Percentiles rank a stretch among this genome's conserved stretches.
Evolutionary conservation across 2,329 filamentous ascomycete genomes (phyloP).

Genomic region (Tympanopsis confertula): DNA sequence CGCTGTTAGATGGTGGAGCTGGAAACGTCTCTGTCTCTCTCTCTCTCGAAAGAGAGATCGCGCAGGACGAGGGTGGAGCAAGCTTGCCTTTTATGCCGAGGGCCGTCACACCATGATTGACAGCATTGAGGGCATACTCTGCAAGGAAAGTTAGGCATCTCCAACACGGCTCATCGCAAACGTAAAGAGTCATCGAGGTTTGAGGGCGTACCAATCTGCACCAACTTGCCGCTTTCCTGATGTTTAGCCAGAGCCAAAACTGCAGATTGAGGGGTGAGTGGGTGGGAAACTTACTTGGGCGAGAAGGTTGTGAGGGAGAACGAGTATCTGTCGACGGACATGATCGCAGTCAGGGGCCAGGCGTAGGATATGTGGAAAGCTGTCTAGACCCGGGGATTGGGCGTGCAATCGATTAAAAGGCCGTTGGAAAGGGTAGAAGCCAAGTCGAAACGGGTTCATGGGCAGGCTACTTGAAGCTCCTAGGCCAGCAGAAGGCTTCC

Average conservation of each 20-base stretch:
- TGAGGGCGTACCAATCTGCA: slow-evolving; percentile 71
- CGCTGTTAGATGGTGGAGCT: background rate
- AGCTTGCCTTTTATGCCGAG: slow-evolving; percentile 87
- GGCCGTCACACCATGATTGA: slow-evolving; percentile 97
- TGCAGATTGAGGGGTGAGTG: slow-evolving; percentile 9
- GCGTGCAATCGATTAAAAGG: slow-evolving; percentile 1
- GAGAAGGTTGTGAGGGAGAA: slow-evolving; percentile 99
- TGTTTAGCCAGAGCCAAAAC: slow-evolving; percentile 9
- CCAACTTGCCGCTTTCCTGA: slow-evolving; percentile 76
- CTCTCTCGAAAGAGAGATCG: no score
- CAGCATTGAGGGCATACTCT: slow-evolving; percentile 99
- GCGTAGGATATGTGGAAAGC: slow-evolving; percentile 6
- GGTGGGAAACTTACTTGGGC: slow-evolving; percentile 63
- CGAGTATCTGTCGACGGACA: slow-evolving; percentile 90
- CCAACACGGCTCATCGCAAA: slow-evolving; percentile 4
- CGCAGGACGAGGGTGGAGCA: background rate
- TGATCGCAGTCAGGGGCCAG: slow-evolving; percentile 28
- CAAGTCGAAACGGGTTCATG: no score
- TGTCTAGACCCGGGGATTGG: slow-evolving; percentile 1
- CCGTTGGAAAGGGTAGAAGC: background rate
- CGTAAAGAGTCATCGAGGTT: slow-evolving; percentile 1
- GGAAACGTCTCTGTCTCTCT: no score
- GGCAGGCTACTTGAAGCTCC: no score
- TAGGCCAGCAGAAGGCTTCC: background rate
- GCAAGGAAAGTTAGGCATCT: slow-evolving; percentile 9